Evolutionary conservation across 2,329 filamentous ascomycete genomes (phyloP), one percentile per base, ranked within the genome.

Genomic region (Colletotrichum phormii): DNA sequence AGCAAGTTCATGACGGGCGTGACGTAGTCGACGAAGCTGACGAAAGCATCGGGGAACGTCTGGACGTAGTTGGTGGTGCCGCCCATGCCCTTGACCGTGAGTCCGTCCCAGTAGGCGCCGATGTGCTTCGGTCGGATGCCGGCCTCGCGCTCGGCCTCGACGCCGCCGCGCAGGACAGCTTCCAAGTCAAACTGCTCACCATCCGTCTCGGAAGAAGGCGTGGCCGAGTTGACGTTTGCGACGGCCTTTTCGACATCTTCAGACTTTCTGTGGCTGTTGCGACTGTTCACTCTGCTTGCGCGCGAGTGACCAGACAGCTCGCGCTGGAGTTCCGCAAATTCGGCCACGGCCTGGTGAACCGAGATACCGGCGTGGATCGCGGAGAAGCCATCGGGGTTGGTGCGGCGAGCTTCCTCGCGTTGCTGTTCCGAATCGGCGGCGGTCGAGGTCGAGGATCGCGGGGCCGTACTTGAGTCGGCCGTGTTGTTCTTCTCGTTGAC

Each of bases 121-220:
- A 95, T 93, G 77, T 93, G 91, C 85, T 97, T 97, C 5, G 91
- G 87, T 73, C 91, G 92, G 81, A 97, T 97, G 1, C 95, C 95
- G 6, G 93, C 93, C 74, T 93, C 90, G 73, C 89, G 88, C 78
- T 95, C 93, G 9, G 94, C 92, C 58, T 88, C 89, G 69, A 93
- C 87, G 67, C 91, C 91, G 3, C 94, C 94, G 57, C 93, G 89
- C 73, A 97, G 84, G 4, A 92, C 91, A 9, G 86, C 83, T 80
- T 97, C 94, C 49, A 98, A 86, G 79, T 97, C 92, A 81, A 97
- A 97, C 11, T 87, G 85, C 67, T 89, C 89, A 2, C 85, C 85
- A 2, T 85, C 86, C 1, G 84, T 84, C 57, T 87, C 85, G 0
- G 85, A 85, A 3, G 82, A 82, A n/a, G 71, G 68, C 26, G 71